Evolutionary conservation across 2,329 filamentous ascomycete genomes (phyloP).

Genomic region (Ascochyta fabae): DNA sequence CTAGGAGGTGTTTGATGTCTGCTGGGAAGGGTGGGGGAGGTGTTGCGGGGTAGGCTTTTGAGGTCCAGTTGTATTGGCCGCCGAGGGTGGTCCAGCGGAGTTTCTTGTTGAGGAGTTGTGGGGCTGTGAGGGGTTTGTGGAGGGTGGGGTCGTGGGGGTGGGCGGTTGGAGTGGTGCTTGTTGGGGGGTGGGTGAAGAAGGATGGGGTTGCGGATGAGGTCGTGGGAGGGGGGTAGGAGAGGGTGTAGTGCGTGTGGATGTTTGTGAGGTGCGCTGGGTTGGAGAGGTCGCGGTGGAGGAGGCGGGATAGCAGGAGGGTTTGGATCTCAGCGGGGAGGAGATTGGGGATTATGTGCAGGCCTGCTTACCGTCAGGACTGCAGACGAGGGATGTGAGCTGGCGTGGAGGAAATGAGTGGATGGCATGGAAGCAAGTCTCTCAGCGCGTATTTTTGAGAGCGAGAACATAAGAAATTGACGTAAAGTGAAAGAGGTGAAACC

Average conservation of each 20-base stretch:
- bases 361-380: slow-evolving; percentile 55
- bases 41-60: slow-evolving; percentile 77
- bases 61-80: slow-evolving; percentile 96
- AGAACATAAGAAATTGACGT: neutral
- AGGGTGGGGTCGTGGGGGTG: slow-evolving; percentile 71
- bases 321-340: slow-evolving; percentile 76
- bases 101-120: slow-evolving; percentile 76
- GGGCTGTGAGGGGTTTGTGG: slow-evolving; percentile 76
- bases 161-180: slow-evolving; percentile 31
- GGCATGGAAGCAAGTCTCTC: no score
- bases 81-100: slow-evolving; percentile 94
- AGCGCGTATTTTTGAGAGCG: no score
- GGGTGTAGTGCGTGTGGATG: slow-evolving; percentile 79
- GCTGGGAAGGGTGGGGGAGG: slow-evolving; percentile 73
- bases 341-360: slow-evolving; percentile 77
- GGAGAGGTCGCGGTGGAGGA: slow-evolving; percentile 80
- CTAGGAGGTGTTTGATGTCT: slow-evolving; percentile 73
- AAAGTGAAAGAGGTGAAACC: neutral
- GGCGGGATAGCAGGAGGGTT: slow-evolving; percentile 69
- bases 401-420: no score
- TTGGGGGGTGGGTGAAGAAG: slow-evolving; percentile 58
- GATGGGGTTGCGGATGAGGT: slow-evolving; percentile 44
- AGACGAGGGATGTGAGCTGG: no score
- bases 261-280: slow-evolving; percentile 82
- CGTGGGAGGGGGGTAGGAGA: slow-evolving; percentile 63